Conservation (phyloP, 805 yeast species). For the Cyberlindnera misumaiensis region DNA sequence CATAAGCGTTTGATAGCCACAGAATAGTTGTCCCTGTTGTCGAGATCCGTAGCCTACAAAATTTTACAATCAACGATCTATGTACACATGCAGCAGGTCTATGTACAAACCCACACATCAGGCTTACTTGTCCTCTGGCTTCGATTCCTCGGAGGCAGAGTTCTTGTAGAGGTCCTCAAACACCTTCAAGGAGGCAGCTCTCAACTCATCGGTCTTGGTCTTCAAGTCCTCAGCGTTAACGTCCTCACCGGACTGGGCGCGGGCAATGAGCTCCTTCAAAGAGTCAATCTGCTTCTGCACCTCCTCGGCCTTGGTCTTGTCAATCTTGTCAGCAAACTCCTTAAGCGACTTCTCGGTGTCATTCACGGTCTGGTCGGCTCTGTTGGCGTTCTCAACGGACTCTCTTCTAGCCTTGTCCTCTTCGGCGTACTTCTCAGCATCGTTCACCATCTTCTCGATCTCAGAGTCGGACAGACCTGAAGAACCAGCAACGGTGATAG, state of each 20-base stretch:
- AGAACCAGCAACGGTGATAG: conserved; percentile 57
- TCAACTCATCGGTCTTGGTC: conserved; percentile 76
- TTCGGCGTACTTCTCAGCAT: conserved; percentile 53
- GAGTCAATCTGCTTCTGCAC: conserved; percentile 36
- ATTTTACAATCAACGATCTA: not conserved
- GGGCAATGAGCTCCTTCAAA: conserved; percentile 66
- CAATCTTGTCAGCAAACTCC: conserved; percentile 64
- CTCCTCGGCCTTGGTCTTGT: conserved; percentile 46
- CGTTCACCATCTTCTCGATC: conserved; percentile 52
- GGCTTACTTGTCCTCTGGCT: conserved; percentile 20
- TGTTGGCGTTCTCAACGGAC: conserved; percentile 73
- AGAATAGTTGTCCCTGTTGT: too few species aligned
- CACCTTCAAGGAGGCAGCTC: conserved; percentile 68
- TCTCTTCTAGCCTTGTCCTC: conserved; percentile 50
- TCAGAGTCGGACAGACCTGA: conserved; percentile 59
- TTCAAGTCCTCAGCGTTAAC: conserved; percentile 57
- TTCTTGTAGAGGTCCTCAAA: conserved; percentile 44
- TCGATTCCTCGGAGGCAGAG: conserved; percentile 17
- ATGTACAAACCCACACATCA: too few species aligned
- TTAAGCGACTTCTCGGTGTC: conserved; percentile 83
- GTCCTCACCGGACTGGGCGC: conserved; percentile 59
- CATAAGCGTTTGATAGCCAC: too few species aligned
- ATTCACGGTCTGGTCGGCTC: conserved; percentile 71
- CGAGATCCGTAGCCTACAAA: too few species aligned
- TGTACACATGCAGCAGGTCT: conserved; percentile 1